A percentile compares a stretch with the other conserved stretches of the same genome.
These are phyloP conservation scores for Begonia loranthoides DNA, from an alignment of 306 rosid species.

Conservation along the genomic window DNA sequence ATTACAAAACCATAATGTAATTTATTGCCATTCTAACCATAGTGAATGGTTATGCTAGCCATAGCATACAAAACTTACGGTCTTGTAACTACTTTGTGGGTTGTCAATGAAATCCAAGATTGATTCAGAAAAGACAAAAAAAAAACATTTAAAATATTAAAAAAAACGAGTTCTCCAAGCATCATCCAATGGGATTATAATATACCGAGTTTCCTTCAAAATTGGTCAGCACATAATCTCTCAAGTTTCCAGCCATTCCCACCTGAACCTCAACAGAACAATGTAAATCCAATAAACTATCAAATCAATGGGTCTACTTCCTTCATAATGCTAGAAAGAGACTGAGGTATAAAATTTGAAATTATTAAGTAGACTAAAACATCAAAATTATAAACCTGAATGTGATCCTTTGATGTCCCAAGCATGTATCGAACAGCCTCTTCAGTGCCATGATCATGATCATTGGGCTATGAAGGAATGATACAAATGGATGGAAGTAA, in stretches of 20 bases:
- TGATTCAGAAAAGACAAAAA: too few relatives aligned
- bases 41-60: too few relatives aligned
- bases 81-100: too few relatives aligned
- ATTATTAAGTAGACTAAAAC: too few relatives aligned
- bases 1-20: not conserved
- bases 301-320: not conserved
- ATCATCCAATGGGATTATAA: not conserved
- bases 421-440: conserved; percentile 44
- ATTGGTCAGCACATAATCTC: conserved; percentile 61
- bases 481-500: conserved; percentile 10
- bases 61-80: too few relatives aligned
- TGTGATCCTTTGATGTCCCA: conserved; percentile 68
- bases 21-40: not conserved
- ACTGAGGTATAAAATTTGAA: too few relatives aligned
- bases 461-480: conserved; percentile 68
- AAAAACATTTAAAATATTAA: too few relatives aligned
- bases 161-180: too few relatives aligned
- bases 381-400: conserved; percentile 38
- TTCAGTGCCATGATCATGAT: conserved; percentile 66
- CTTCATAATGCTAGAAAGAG: too few relatives aligned
- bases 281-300: not conserved
- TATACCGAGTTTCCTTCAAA: conserved; percentile 71
- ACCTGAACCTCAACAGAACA: conserved; percentile 29
- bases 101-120: too few relatives aligned
- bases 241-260: conserved; percentile 91